phyloP scores from a whole-genome alignment of 305 asterid genomes.

The Rubia tinctorum region DNA sequence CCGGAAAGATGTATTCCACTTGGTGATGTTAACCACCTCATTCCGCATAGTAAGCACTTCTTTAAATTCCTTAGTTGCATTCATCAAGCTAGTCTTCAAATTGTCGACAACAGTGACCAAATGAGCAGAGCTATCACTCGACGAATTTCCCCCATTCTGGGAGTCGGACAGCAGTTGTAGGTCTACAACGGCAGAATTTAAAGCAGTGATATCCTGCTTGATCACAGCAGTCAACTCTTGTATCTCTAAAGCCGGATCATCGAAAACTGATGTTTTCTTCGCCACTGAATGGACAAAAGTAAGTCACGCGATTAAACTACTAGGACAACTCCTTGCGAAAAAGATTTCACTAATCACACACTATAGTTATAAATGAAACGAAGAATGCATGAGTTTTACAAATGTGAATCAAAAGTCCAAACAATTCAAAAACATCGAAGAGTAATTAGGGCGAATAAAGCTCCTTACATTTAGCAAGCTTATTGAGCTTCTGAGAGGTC shows the following conservation, averaged over 20 bases:
- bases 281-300: conserved; percentile 54
- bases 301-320: conserved; percentile 6
- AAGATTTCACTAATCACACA: background rate
- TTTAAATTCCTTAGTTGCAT: conserved; percentile 86
- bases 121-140: conserved; percentile 79
- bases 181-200: conserved; percentile 83
- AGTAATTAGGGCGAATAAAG: background rate
- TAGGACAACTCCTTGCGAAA: background rate
- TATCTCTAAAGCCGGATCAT: conserved; percentile 89
- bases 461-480: conserved; percentile 80
- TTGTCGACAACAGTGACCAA: conserved; percentile 86
- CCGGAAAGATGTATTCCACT: conserved; percentile 1
- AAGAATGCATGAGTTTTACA: background rate
- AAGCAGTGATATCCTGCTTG: conserved; percentile 91
- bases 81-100: conserved; percentile 89
- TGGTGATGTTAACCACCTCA: conserved; percentile 39
- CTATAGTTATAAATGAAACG: background rate
- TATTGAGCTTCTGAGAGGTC: conserved; percentile 90
- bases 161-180: conserved; percentile 67
- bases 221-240: conserved; percentile 88
- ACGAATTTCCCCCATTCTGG: conserved; percentile 59
- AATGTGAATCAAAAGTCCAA: background rate
- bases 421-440: background rate
- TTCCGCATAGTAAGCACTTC: conserved; percentile 90
- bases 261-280: conserved; percentile 79